phyloP scores from a whole-genome alignment of 495 filamentous ascomycete species.

The Lasiosphaeria miniovina region DNA sequence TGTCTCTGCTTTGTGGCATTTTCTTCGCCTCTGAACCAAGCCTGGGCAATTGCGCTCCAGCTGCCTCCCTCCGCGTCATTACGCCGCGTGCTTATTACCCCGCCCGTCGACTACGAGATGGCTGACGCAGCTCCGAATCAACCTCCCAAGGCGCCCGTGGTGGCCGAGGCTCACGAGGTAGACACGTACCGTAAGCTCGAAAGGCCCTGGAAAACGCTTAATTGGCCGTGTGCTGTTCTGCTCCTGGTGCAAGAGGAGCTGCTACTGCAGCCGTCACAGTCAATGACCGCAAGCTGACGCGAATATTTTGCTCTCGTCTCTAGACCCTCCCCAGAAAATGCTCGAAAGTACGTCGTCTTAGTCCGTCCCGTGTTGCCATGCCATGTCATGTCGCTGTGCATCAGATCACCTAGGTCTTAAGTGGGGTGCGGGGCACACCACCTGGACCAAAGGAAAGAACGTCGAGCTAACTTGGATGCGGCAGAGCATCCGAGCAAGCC shows the following conservation, averaged over 20 bases:
- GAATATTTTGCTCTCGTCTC: constrained; percentile 6
- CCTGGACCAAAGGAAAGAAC: constrained; percentile 28
- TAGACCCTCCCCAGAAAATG: constrained; percentile 58
- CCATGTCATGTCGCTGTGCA: constrained; percentile 12
- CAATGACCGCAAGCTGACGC: constrained; percentile 13
- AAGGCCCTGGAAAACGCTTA: constrained; percentile 14
- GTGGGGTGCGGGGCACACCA: constrained; percentile 22
- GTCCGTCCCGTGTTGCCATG: constrained; percentile 9
- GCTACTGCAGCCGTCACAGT: constrained; percentile 2
- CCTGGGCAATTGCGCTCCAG: too few relatives aligned
- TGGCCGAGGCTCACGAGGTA: constrained; percentile 80
- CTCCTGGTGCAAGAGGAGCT: background rate
- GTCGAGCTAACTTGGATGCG: constrained; percentile 30
- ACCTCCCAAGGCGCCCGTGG: constrained; percentile 62
- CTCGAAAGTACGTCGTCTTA: constrained; percentile 53
- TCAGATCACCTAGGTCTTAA: background rate
- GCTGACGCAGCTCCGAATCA: constrained; percentile 57
- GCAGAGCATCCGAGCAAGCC: constrained; percentile 59
- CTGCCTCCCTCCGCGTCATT: constrained; percentile 20
- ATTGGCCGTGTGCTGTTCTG: constrained; percentile 5
- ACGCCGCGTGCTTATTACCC: constrained; percentile 19
- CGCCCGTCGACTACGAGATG: constrained; percentile 48
- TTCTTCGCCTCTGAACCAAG: too few relatives aligned
- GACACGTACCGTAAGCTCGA: constrained; percentile 66
- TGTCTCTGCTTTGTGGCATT: too few relatives aligned